Percentiles rank a stretch among this genome's conserved stretches.
Evolutionary conservation across 176 grass and related monocot species (phyloP).

Genomic region (Eleusine indica): DNA sequence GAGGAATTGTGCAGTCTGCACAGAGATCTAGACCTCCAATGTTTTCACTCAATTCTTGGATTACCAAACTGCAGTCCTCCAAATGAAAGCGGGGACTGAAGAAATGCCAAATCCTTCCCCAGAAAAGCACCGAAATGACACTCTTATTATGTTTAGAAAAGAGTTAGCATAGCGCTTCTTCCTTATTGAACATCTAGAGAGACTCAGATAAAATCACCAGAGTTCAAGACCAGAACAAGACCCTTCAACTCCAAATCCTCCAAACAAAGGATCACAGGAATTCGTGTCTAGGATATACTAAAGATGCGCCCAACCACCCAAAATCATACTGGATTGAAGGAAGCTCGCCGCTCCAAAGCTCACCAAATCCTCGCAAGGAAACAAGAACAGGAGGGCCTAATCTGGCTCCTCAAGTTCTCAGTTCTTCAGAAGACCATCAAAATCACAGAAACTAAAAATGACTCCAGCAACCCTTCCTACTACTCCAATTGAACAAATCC

Average conservation of each 20-base stretch:
- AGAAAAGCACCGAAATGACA: not conserved
- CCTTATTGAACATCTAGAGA: slow-evolving; percentile 7
- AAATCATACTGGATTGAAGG: slow-evolving; percentile 31
- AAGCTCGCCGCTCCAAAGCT: slow-evolving; percentile 21
- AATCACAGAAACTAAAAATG: not conserved
- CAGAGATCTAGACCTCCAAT: slow-evolving; percentile 10
- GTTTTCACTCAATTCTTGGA: slow-evolving; percentile 17
- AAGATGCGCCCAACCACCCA: not conserved
- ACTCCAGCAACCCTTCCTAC: not conserved
- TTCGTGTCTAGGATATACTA: not conserved
- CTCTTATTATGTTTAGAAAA: not conserved
- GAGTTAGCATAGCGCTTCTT: slow-evolving; percentile 16
- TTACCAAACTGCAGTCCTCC: not conserved
- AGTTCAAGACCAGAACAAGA: slow-evolving; percentile 22
- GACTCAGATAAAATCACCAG: not conserved
- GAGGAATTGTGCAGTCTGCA: not conserved
- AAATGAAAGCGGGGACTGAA: slow-evolving; percentile 18
- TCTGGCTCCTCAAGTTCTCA: not conserved
- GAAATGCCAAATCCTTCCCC: not conserved
- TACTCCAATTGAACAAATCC: slow-evolving; percentile 8
- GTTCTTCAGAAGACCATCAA: slow-evolving; percentile 19
- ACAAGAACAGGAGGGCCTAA: slow-evolving; percentile 3
- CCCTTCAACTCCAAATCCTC: slow-evolving; percentile 5
- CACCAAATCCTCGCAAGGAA: slow-evolving; percentile 24
- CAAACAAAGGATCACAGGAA: slow-evolving; percentile 22